These are phyloP conservation scores for Globisporangium perplexum DNA, from an alignment of 352 stramenopile genomes.

Conservation along the genomic window DNA sequence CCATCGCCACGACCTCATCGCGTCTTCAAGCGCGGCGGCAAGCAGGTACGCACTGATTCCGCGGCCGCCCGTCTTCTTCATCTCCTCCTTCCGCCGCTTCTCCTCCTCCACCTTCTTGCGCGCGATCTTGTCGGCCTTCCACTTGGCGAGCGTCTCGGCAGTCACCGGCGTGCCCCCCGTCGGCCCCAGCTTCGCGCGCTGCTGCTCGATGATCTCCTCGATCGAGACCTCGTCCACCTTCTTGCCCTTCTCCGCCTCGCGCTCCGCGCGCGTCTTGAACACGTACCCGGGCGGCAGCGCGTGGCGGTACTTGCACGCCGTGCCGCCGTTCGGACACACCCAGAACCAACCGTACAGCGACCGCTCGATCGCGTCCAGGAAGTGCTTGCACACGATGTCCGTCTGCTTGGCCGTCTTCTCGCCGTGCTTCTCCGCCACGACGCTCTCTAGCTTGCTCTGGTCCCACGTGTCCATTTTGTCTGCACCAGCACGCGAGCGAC, in stretches of 20 bases:
- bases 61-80: conserved; percentile 80
- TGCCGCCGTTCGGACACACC: conserved; percentile 82
- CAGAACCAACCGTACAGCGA: conserved; percentile 90
- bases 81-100: conserved; percentile 79
- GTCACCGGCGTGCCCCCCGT: conserved; percentile 83
- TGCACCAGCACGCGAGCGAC: conserved; percentile 4
- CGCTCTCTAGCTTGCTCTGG: conserved; percentile 83
- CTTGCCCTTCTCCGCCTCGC: conserved; percentile 77
- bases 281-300: conserved; percentile 85
- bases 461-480: conserved; percentile 87
- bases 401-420: conserved; percentile 77
- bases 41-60: conserved; percentile 68
- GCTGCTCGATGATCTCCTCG: conserved; percentile 89
- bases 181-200: conserved; percentile 84
- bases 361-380: conserved; percentile 89
- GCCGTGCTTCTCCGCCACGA: conserved; percentile 82
- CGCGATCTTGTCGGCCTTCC: conserved; percentile 83
- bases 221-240: conserved; percentile 85
- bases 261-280: conserved; percentile 86
- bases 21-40: not conserved
- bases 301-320: conserved; percentile 78
- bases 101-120: conserved; percentile 75
- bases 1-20: not conserved
- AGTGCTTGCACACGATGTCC: conserved; percentile 89
- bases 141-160: conserved; percentile 82